These are phyloP conservation scores for Colletotrichum trifolii DNA, from an alignment of 2,329 filamentous ascomycete species.

Conservation along the genomic window DNA sequence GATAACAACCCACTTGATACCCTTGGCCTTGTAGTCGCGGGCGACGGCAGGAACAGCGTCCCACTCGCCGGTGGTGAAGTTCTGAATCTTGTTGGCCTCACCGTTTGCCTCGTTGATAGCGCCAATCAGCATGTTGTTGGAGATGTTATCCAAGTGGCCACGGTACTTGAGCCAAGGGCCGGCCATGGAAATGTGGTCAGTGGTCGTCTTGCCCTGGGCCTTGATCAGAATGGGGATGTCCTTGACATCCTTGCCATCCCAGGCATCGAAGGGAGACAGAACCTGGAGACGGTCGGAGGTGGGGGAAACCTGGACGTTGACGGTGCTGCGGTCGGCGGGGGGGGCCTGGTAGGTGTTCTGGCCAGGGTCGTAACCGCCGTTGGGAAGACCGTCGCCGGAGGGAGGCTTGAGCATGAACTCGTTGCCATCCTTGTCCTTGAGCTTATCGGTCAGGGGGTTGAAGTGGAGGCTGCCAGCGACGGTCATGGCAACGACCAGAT, in stretches of 20 bases:
- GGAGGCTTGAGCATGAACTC: constrained; percentile 90
- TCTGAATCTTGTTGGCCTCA: constrained; percentile 97
- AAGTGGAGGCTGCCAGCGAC: constrained; percentile 89
- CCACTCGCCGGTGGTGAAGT: constrained; percentile 84
- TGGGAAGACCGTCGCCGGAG: constrained; percentile 82
- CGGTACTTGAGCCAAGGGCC: constrained; percentile 99
- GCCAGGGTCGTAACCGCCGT: constrained; percentile 87
- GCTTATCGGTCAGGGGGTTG: constrained; percentile 91
- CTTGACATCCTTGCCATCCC: constrained; percentile 90
- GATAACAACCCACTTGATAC: constrained; percentile 95
- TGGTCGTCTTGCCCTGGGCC: constrained; percentile 94
- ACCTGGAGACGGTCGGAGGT: constrained; percentile 94
- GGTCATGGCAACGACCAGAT: constrained; percentile 87
- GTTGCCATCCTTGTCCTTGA: constrained; percentile 96
- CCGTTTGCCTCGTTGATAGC: constrained; percentile 96
- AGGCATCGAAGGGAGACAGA: constrained; percentile 84
- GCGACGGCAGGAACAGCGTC: constrained; percentile 93
- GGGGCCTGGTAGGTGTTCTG: constrained; percentile 96
- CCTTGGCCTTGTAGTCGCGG: constrained; percentile 98
- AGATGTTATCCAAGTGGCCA: constrained; percentile 99
- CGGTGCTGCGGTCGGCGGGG: constrained; percentile 77
- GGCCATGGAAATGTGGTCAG: constrained; percentile 97
- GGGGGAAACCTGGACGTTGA: constrained; percentile 86
- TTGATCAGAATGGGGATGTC: constrained; percentile 96
- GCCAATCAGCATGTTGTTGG: constrained; percentile 99